Evolutionary conservation across 257 asterid species (phyloP).

Genomic region (Cynanchum wilfordii): DNA sequence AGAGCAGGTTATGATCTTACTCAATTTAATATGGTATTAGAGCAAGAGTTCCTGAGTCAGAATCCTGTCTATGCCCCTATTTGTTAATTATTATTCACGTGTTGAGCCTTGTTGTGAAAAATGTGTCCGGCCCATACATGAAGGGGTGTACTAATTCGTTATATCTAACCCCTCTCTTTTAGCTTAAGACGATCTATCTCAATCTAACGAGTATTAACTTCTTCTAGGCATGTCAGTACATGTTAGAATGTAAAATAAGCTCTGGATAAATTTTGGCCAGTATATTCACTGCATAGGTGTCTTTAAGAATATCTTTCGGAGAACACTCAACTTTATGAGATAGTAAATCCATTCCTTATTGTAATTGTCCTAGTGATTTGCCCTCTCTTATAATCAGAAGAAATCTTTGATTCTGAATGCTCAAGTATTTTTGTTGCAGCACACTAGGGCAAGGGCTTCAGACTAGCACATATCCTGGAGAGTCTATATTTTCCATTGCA

Average conservation of each 20-base stretch:
- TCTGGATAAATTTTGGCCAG: background rate
- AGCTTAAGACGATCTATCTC: too few relatives aligned
- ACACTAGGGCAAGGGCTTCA: slow-evolving; percentile 98
- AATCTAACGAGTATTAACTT: too few relatives aligned
- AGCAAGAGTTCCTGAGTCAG: too few relatives aligned
- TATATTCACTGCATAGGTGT: background rate
- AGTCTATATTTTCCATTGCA: slow-evolving; percentile 89
- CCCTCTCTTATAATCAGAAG: background rate
- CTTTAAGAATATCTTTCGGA: background rate
- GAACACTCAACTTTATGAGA: background rate
- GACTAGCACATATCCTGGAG: slow-evolving; percentile 95
- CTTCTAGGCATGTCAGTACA: background rate
- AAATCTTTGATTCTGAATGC: background rate
- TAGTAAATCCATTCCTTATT: background rate
- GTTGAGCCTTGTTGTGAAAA: too few relatives aligned
- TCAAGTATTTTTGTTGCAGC: slow-evolving; percentile 36
- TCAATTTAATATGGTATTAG: background rate
- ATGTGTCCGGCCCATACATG: too few relatives aligned
- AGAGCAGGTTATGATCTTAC: too few relatives aligned
- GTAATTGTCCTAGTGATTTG: background rate
- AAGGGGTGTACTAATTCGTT: too few relatives aligned
- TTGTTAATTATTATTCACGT: too few relatives aligned
- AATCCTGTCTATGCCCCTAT: too few relatives aligned
- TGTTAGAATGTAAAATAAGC: background rate
- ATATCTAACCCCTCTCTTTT: too few relatives aligned